phyloP scores from a whole-genome alignment of 2,329 filamentous ascomycete species.

The Elsinoe necatrix region DNA sequence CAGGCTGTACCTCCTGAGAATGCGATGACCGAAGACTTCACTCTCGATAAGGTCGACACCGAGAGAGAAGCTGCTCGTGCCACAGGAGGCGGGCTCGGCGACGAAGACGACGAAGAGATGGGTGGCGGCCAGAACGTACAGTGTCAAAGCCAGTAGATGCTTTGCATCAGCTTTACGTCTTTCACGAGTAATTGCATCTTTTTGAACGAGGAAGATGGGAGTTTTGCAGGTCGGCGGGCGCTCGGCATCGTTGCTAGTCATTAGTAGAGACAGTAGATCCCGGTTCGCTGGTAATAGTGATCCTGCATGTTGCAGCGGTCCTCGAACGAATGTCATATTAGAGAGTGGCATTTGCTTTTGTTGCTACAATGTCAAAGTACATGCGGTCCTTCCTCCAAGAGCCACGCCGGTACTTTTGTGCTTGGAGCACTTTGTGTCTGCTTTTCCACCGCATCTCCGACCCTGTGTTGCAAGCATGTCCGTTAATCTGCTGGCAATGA shows the following conservation, averaged over 20 bases:
- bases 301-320: neutral
- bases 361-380: no score
- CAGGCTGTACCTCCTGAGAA: constrained; percentile 65
- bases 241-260: neutral
- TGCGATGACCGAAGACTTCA: constrained; percentile 83
- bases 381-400: no score
- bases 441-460: no score
- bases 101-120: constrained; percentile 57
- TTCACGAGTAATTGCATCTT: constrained; percentile 7
- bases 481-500: no score
- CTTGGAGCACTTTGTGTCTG: no score
- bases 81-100: constrained; percentile 44
- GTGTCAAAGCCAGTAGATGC: constrained; percentile 72
- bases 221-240: neutral
- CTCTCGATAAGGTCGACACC: constrained; percentile 74
- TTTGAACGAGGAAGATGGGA: neutral
- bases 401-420: no score
- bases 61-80: constrained; percentile 56
- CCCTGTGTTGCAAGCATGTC: no score
- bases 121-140: constrained; percentile 68
- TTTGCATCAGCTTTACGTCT: neutral
- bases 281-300: neutral
- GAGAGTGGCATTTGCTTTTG: neutral
- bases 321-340: neutral
- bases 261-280: constrained; percentile 4